Base-by-base conservation (phyloP, 2,329 filamentous ascomycete genomes). In the Colletotrichum trifolii region DNA sequence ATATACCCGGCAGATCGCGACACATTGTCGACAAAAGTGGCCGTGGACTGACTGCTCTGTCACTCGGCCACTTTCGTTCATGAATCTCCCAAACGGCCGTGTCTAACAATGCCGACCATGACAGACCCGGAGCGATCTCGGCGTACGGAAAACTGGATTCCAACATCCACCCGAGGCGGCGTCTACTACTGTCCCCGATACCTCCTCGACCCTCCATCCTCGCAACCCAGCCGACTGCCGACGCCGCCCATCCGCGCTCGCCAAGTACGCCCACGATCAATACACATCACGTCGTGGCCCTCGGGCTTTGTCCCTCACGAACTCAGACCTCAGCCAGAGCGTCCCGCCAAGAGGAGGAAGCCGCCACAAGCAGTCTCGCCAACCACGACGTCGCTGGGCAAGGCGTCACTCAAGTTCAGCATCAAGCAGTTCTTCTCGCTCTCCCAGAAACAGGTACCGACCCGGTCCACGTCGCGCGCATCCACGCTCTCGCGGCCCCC, bases 301-400 rank as follows among this genome's bases (percentile, higher is more conserved):
- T 70, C 78, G 2, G 79, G 79, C 57, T 81, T 81, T 71, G 74
- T 83, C 33, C 82, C 82, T 15, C 76, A 77, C 63, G 82, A 84
- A 62, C 70, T 83, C 48, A 78, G 80, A 69, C 71, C 74, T 4
- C 64, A 63, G 77, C 68, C 80, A 73, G 64, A 74, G 69, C 52
- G 79, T 75, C 69, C 81, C 75, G 64, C 69, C 8, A 72, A 71
- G 61, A 72, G 72, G 46, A 74, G 72, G 67, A 76, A 68, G 57
- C 52, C 62, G 33, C 38, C 52, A 12, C 55, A 65, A n/a, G 35
- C 62, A n/a, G 58, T 53, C 8, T 65, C 62, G 25, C 58, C 58
- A 10, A 56, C 62, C 11, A 57, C 62, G 4, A 62, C 62, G 4
- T 15, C 62, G 8, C 25, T 65, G 45, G 62, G 62, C 2, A 74